Percentiles rank a stretch among this genome's conserved stretches.
These are phyloP conservation scores for Fusarium succisae DNA, from an alignment of 2,329 filamentous ascomycete species.

Conservation along the genomic window DNA sequence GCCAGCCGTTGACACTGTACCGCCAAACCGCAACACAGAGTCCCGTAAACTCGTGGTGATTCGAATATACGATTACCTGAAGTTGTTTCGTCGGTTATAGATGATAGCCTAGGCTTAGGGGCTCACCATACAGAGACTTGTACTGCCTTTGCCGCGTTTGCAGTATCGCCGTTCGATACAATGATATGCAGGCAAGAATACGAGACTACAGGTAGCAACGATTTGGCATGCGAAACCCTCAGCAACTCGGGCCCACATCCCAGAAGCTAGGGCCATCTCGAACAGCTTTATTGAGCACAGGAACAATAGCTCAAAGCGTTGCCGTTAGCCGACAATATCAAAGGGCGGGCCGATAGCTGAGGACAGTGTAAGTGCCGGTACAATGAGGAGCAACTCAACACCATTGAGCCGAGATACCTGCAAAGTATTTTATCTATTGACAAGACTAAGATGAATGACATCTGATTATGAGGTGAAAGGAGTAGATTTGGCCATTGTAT, in stretches of 20 bases:
- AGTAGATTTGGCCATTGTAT: not conserved
- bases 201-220: not conserved
- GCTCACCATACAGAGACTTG: not conserved
- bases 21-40: not conserved
- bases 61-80: too few relatives aligned
- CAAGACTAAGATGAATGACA: not conserved
- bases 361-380: not conserved
- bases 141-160: not conserved
- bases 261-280: not conserved
- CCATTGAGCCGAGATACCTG: not conserved
- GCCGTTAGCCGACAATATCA: constrained; percentile 16
- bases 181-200: not conserved
- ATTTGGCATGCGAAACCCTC: not conserved
- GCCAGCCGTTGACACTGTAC: not conserved
- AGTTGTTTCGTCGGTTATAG: not conserved
- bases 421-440: not conserved
- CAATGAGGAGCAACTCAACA: not conserved
- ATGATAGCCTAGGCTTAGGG: too few relatives aligned
- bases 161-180: not conserved
- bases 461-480: not conserved
- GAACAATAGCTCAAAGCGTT: not conserved
- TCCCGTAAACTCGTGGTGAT: not conserved
- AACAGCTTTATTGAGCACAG: not conserved
- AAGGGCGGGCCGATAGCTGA: not conserved
- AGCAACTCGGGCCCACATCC: not conserved